Conservation (phyloP, 2,329 filamentous ascomycete genomes). For the Chaetomium sp. region DNA sequence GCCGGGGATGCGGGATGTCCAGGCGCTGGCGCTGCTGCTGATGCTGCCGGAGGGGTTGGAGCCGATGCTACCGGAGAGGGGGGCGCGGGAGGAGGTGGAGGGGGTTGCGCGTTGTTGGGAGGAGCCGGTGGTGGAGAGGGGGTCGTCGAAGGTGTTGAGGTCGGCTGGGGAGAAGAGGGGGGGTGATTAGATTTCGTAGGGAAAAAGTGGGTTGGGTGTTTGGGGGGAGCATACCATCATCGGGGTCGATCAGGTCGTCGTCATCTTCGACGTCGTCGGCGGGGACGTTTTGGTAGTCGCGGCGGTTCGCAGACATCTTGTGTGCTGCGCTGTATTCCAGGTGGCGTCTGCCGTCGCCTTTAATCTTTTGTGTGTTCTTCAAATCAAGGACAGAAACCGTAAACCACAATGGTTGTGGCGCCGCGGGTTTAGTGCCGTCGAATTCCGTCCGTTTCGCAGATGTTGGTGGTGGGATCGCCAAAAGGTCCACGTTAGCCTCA, state of each 20-base stretch:
- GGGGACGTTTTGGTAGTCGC: slow-evolving; percentile 49
- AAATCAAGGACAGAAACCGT: too few species aligned
- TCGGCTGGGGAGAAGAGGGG: slow-evolving; percentile 51
- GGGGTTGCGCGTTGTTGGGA: slow-evolving; percentile 50
- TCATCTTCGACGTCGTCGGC: slow-evolving; percentile 39
- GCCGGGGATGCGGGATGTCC: slow-evolving; percentile 78
- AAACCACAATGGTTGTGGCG: too few species aligned
- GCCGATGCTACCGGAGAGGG: slow-evolving; percentile 32
- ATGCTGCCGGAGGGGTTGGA: neutral
- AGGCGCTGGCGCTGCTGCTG: slow-evolving; percentile 4
- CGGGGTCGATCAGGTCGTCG: slow-evolving; percentile 70
- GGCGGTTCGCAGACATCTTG: slow-evolving; percentile 29
- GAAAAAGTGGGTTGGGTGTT: neutral
- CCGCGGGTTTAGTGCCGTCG: too few species aligned
- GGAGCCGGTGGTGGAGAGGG: slow-evolving; percentile 59
- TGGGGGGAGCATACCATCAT: slow-evolving; percentile 55
- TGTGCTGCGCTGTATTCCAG: too few species aligned
- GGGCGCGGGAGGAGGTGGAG: slow-evolving; percentile 44
- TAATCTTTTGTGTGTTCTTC: too few species aligned
- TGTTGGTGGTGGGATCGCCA: too few species aligned
- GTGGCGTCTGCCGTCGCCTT: too few species aligned
- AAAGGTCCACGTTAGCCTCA: too few species aligned
- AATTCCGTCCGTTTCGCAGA: too few species aligned
- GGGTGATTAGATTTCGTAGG: neutral
- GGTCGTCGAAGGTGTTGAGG: slow-evolving; percentile 89